These are phyloP conservation scores for Falciphora oryzae DNA, from an alignment of 2,329 filamentous ascomycete species.

Conservation along the genomic window DNA sequence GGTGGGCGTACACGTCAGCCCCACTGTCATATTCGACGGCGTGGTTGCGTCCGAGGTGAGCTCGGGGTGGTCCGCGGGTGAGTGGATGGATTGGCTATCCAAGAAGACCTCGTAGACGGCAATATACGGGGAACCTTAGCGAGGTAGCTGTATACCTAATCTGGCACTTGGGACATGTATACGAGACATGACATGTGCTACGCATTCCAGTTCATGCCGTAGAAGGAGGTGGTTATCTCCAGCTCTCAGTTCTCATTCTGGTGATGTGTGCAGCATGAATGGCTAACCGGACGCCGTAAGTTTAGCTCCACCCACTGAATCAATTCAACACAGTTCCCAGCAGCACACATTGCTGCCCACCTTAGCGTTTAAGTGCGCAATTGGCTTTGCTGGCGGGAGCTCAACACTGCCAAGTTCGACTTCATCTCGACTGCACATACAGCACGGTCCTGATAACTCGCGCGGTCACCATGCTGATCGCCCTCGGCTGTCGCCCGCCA, in stretches of 20 bases:
- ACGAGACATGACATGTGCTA: too few relatives aligned
- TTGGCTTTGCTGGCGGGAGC: not conserved
- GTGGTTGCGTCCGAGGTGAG: constrained; percentile 74
- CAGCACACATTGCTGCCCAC: too few relatives aligned
- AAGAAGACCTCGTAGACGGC: constrained; percentile 40
- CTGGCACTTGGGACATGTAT: too few relatives aligned
- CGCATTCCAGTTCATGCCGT: too few relatives aligned
- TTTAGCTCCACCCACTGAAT: not conserved
- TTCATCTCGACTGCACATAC: not conserved
- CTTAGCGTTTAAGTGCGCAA: not conserved
- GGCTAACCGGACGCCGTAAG: not conserved
- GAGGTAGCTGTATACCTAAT: too few relatives aligned
- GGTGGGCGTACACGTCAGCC: constrained; percentile 82
- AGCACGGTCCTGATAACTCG: not conserved
- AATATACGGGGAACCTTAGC: too few relatives aligned
- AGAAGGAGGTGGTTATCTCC: too few relatives aligned
- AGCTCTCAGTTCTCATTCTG: too few relatives aligned
- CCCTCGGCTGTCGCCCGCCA: not conserved
- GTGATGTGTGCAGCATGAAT: too few relatives aligned
- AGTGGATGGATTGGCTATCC: constrained; percentile 81
- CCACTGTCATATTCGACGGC: constrained; percentile 84
- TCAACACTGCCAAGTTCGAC: not conserved
- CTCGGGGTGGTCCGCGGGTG: constrained; percentile 68
- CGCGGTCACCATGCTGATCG: not conserved
- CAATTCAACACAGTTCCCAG: too few relatives aligned